A percentile compares a stretch with the other conserved stretches of the same genome.
Evolutionary conservation across 306 rosid species (phyloP).

Genomic region (Lablab purpureus): DNA sequence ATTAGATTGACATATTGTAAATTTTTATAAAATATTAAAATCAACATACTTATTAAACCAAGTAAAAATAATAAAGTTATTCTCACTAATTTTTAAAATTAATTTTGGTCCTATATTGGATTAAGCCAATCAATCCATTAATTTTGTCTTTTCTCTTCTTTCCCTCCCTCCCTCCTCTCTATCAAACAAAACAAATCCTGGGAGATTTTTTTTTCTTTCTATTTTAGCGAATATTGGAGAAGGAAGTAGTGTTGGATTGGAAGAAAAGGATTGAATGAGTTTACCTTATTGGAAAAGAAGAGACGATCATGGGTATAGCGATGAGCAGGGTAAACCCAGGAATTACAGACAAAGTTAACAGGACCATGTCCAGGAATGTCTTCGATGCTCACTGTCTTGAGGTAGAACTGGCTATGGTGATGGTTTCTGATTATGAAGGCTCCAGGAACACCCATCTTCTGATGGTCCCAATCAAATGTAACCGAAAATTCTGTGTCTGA

Average conservation of each 20-base stretch:
- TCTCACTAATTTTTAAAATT: too few species aligned
- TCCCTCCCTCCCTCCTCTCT: too few species aligned
- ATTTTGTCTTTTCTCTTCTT: too few species aligned
- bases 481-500: slow-evolving; percentile 57
- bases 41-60: too few species aligned
- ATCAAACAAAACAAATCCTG: too few species aligned
- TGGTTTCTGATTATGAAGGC: slow-evolving; percentile 70
- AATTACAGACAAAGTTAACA: slow-evolving; percentile 77
- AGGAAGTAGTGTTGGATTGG: neutral
- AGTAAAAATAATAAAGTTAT: too few species aligned
- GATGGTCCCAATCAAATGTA: slow-evolving; percentile 74
- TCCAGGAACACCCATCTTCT: slow-evolving; percentile 76
- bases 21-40: too few species aligned
- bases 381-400: slow-evolving; percentile 68
- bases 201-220: too few species aligned
- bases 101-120: too few species aligned
- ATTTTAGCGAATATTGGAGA: too few species aligned
- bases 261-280: neutral
- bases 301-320: slow-evolving; percentile 71
- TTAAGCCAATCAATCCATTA: too few species aligned
- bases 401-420: slow-evolving; percentile 82
- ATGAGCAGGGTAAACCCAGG: slow-evolving; percentile 93
- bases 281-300: slow-evolving; percentile 85
- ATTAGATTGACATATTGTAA: too few species aligned
- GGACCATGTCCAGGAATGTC: slow-evolving; percentile 71